Conservation (phyloP, 352 stramenopile species). For the Globisporangium perplexum region DNA sequence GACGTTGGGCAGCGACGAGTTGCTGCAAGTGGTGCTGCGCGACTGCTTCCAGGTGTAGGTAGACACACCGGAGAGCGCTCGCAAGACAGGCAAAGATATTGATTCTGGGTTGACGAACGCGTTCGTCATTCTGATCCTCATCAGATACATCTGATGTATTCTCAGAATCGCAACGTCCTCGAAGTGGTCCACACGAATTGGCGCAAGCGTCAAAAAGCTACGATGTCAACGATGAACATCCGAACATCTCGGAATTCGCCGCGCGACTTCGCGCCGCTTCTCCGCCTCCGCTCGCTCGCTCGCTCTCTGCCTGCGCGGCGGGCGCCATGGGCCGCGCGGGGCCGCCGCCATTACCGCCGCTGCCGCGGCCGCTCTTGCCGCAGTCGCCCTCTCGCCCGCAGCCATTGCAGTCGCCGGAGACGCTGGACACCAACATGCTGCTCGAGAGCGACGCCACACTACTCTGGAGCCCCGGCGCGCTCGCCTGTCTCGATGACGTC, state of each 20-base stretch:
- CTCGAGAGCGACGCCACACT: constrained; percentile 3
- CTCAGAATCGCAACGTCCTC: too few relatives aligned
- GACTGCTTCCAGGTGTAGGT: constrained; percentile 41
- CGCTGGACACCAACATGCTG: constrained; percentile 2
- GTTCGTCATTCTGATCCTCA: too few relatives aligned
- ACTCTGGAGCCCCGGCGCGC: constrained; percentile 10
- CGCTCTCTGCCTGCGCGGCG: neutral
- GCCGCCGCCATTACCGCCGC: neutral
- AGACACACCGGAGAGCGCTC: too few relatives aligned
- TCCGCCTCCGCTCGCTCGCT: too few relatives aligned
- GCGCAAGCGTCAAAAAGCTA: neutral
- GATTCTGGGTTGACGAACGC: neutral
- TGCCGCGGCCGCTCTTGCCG: neutral
- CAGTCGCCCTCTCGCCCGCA: neutral
- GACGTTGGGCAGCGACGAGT: constrained; percentile 42
- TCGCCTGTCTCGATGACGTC: constrained; percentile 10
- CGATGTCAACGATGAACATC: too few relatives aligned
- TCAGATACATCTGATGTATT: too few relatives aligned
- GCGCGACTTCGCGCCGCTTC: constrained; percentile 1
- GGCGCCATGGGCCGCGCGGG: neutral
- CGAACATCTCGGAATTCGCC: neutral
- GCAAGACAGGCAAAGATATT: too few relatives aligned
- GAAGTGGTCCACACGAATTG: too few relatives aligned
- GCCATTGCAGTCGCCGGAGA: neutral
- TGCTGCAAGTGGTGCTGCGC: constrained; percentile 49